Base-by-base conservation (phyloP, 331 rosid genomes). In the Phaseolus coccineus region DNA sequence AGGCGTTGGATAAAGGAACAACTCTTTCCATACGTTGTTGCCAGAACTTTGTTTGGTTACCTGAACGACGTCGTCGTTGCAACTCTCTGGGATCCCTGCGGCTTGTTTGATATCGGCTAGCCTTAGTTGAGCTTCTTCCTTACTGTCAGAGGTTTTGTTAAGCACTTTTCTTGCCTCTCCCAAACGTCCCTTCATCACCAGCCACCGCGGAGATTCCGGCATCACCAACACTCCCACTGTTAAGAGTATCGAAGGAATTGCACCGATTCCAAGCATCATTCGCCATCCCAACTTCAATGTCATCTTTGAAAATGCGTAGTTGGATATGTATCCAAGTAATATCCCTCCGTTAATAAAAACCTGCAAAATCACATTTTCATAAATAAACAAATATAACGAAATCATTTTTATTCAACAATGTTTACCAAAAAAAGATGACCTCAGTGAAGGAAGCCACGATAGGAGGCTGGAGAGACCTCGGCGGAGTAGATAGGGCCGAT, bases 151-250 rank as follows among this genome's bases (percentile, higher is more conserved):
- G 53, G 92, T 91, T 79, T 84, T 90, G 80, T 89, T 71, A 1
- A 94, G 95, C 22, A 94, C 96, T 59, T 31, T 51, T 12, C 0
- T 88, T 5, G 97, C 97, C 0, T 91, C 97, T 0, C 88, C 88
- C 1, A 94, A 82, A 15, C 91, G 90, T 3, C 98, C 98, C 6
- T 79, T 84, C 95, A 92, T 88, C 3, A 94, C 91, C 0, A 94
- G 93, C 98, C 98, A 92, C 0, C 97, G 85, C 0, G 98, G 97
- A 0, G 97, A 92, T 57, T 92, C 98, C 0, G 97, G 97, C 97
- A 94, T 92, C 57, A 84, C 85, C 48, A 94, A 16, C 9, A 86
- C 92, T 3, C 88, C 92, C 0, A 87, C 0, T 1, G 77, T 85
- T 6, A 94, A 55, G 35, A 87, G 2, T 0, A 85, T 53, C 0